These are phyloP conservation scores for Pythium plurisporium DNA, from an alignment of 352 stramenopile species.

Conservation along the genomic window DNA sequence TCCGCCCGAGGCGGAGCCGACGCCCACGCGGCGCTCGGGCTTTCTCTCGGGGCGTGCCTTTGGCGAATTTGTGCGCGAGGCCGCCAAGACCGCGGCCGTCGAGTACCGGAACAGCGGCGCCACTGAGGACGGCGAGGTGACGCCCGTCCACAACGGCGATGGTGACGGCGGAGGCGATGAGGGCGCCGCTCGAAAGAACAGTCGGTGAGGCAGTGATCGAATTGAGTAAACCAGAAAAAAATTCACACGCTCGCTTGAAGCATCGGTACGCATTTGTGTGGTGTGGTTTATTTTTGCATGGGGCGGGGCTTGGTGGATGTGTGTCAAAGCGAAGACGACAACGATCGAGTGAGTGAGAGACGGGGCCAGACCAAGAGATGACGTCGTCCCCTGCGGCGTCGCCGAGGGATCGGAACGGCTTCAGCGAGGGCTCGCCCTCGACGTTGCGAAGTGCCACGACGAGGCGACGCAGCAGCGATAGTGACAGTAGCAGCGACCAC, in stretches of 20 bases:
- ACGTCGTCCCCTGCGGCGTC: constrained; percentile 1
- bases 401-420: background rate
- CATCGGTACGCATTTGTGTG: no score
- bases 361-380: background rate
- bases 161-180: constrained; percentile 49
- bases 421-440: background rate
- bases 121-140: constrained; percentile 16
- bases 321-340: constrained; percentile 21
- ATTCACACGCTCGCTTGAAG: no score
- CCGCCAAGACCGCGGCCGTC: constrained; percentile 21
- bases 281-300: constrained; percentile 1
- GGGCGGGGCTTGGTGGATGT: constrained; percentile 25
- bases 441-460: background rate
- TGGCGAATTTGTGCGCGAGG: constrained; percentile 19
- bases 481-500: background rate
- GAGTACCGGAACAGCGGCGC: constrained; percentile 11
- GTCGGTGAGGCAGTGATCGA: background rate
- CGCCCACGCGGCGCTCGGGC: background rate
- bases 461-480: constrained; percentile 1
- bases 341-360: background rate
- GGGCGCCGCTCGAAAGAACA: background rate
- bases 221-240: no score
- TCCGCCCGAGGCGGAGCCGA: background rate
- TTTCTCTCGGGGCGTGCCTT: constrained; percentile 24
- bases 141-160: constrained; percentile 21